Evolutionary conservation across 306 rosid genomes (phyloP), one percentile per base, ranked within the genome.

Genomic region (Sesbania bispinosa): DNA sequence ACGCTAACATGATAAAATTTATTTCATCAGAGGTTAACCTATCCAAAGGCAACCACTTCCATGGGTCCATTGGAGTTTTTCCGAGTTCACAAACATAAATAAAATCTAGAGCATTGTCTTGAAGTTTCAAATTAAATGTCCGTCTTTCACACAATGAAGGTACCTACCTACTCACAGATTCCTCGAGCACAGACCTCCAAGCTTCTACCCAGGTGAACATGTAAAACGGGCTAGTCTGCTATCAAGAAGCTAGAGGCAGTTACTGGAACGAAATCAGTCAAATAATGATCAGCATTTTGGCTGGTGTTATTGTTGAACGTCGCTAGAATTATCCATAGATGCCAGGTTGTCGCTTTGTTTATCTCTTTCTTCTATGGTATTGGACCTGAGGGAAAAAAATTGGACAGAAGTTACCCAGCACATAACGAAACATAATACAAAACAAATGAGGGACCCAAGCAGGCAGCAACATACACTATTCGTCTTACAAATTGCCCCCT

Each of bases 401-500:
- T 46, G 41, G 29, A 62, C 23, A 27, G 2, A 50, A 64, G 70
- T 42, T 21, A 54, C 65, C 77, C 65, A 11, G 55, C 15, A 54
- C 58, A 7, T 7, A 46, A 5, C 14, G 8, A 33, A 71, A 36
- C 27, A 5, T 2, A 48, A 26, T 16, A 29, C 6, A 45, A 60
- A 35, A 35, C 1, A 0, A 70, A 70, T 7, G 50, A 62, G 5
- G 70, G 39, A 77, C 78, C 75, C 15, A 61, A 33, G 47, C 69
- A 68, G 26, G 63, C 20, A 47, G 62, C 69, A 50, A 74, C 72
- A 7, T 79, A 82, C 67, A 27, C 77, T 74, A 75, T 73, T 15
- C 71, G 78, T 6, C 89, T 81, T 18, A 85, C 96, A 54, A 89
- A 89, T 75, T 83, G 90, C 69, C 96, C 96, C 71, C 80, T 79